Conservation (phyloP, 2,329 filamentous ascomycete species). For the Aureobasidium sp. region DNA sequence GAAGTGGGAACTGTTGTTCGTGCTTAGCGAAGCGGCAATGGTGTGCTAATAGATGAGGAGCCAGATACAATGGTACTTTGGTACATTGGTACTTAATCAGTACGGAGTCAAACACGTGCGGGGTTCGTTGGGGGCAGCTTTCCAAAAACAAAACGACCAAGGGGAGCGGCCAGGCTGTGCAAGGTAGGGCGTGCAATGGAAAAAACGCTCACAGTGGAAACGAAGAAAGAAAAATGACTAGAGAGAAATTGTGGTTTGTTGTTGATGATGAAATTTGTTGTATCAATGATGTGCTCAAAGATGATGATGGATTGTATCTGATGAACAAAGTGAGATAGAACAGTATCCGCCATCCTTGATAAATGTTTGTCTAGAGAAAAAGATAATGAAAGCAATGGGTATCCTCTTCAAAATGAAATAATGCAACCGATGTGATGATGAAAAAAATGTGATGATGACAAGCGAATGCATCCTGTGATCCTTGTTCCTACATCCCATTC, state of each 20-base stretch:
- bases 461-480: slow-evolving; percentile 11
- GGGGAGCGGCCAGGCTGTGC: neutral
- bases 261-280: neutral
- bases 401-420: slow-evolving; percentile 2
- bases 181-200: neutral
- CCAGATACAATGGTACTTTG: no score
- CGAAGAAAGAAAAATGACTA: neutral
- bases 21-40: neutral
- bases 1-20: neutral
- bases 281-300: neutral
- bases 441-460: slow-evolving; percentile 2
- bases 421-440: slow-evolving; percentile 1
- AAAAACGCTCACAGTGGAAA: neutral
- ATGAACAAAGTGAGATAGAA: neutral
- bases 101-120: neutral
- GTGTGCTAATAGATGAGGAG: neutral
- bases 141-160: neutral
- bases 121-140: slow-evolving; percentile 3
- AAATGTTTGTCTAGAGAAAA: neutral
- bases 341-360: neutral
- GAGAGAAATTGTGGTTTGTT: neutral
- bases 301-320: neutral
- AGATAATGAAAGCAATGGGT: slow-evolving; percentile 1
- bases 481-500: neutral
- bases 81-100: neutral